phyloP scores from a whole-genome alignment of 192 early-diverging fungal species.

The Rhizophlyctis rosea region DNA sequence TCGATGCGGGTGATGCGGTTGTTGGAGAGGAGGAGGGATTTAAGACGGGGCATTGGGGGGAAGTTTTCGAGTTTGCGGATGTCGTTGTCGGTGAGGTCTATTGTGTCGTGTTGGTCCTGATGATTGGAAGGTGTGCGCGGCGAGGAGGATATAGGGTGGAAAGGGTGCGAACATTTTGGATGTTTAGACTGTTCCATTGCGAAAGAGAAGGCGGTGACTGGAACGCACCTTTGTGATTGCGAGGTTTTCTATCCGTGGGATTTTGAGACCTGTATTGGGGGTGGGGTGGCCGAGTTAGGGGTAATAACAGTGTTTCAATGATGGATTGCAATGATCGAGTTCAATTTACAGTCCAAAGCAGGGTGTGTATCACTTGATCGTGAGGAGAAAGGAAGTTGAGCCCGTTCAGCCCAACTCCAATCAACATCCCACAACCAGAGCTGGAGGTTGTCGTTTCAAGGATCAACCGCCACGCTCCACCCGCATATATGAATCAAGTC shows the following conservation, averaged over 20 bases:
- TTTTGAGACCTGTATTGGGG: slow-evolving; percentile 65
- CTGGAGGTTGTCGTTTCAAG: background rate
- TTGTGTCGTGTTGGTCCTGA: slow-evolving; percentile 84
- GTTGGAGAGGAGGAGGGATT: slow-evolving; percentile 72
- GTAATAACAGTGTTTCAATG: too few relatives aligned
- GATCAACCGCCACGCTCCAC: background rate
- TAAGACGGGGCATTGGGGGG: slow-evolving; percentile 74
- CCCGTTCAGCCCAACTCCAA: too few relatives aligned
- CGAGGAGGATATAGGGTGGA: background rate
- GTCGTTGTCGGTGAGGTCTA: slow-evolving; percentile 93
- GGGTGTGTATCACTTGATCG: too few relatives aligned
- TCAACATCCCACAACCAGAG: background rate
- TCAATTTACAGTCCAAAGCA: too few relatives aligned
- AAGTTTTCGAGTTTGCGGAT: slow-evolving; percentile 84
- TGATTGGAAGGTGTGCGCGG: too few relatives aligned
- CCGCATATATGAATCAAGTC: too few relatives aligned
- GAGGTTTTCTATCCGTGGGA: slow-evolving; percentile 91
- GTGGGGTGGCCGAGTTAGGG: background rate
- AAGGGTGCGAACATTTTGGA: background rate
- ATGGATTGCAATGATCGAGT: too few relatives aligned
- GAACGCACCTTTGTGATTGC: slow-evolving; percentile 81
- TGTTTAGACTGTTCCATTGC: too few relatives aligned
- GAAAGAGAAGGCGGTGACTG: too few relatives aligned
- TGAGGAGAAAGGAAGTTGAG: too few relatives aligned
- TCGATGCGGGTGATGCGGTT: slow-evolving; percentile 89